Percentiles rank a stretch among this genome's conserved stretches.
Conservation (phyloP, 176 grass and related monocot genomes). For the Bromus sterilis region DNA sequence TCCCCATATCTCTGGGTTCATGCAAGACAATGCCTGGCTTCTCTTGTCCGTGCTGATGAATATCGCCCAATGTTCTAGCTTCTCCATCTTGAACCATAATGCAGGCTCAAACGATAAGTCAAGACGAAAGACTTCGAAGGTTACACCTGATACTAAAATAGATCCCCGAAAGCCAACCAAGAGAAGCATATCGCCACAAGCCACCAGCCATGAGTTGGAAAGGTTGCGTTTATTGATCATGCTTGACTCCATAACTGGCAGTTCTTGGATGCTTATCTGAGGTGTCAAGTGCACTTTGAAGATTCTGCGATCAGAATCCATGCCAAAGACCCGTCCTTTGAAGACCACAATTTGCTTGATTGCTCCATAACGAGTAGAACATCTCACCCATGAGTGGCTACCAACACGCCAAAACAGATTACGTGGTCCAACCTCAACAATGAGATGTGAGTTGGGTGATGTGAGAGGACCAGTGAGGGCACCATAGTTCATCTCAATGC, state of each 20-base stretch:
- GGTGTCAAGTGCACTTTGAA: not conserved
- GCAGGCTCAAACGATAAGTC: not conserved
- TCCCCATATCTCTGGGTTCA: not conserved
- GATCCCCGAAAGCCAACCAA: not conserved
- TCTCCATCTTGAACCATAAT: not conserved
- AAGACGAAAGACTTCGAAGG: not conserved
- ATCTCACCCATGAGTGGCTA: not conserved
- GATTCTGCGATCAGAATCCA: not conserved
- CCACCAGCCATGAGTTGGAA: not conserved
- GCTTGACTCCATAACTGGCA: not conserved
- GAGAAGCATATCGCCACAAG: not conserved
- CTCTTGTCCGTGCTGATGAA: not conserved
- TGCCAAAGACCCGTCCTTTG: not conserved
- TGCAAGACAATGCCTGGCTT: not conserved
- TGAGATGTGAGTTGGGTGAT: not conserved
- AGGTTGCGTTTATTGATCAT: not conserved
- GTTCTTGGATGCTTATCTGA: not conserved
- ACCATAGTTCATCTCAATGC: not conserved
- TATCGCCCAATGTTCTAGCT: not conserved
- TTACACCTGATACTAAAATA: not conserved
- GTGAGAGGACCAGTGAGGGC: not conserved
- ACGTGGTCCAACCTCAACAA: not conserved
- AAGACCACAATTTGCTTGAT: not conserved
- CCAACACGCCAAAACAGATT: not conserved
- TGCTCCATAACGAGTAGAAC: not conserved